Conservation (phyloP, 345 rosid genomes). For the Eucalyptus shirleyi region DNA sequence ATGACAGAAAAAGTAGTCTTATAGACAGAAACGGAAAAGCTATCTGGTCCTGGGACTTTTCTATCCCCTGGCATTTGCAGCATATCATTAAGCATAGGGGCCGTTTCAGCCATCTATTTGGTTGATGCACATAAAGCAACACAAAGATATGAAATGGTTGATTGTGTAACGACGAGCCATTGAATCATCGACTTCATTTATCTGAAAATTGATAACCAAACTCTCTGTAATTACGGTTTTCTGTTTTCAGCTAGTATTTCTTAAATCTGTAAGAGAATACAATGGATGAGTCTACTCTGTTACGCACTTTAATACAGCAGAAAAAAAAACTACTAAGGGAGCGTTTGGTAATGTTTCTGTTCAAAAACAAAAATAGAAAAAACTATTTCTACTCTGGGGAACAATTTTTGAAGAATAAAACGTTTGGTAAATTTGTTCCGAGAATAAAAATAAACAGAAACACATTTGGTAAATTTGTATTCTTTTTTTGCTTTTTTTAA, state of each 20-base stretch:
- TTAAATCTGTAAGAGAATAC: not conserved
- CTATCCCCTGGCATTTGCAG: not conserved
- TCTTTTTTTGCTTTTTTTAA: no score
- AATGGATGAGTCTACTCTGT: not conserved
- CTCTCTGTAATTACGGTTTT: not conserved
- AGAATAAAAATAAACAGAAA: no score
- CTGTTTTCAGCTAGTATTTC: not conserved
- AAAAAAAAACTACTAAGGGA: not conserved
- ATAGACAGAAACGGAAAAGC: not conserved
- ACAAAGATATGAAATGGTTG: not conserved
- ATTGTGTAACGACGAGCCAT: not conserved
- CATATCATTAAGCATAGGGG: not conserved
- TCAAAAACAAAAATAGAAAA: no score
- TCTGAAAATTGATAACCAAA: not conserved
- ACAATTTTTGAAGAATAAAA: no score
- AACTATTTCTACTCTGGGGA: no score
- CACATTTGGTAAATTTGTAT: no score
- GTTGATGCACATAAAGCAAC: not conserved
- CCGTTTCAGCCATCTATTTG: not conserved
- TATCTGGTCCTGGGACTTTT: not conserved
- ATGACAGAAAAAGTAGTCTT: not conserved
- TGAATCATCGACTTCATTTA: not conserved
- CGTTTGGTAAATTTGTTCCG: no score
- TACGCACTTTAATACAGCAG: not conserved
- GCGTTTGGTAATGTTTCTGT: rapidly evolving